These are phyloP conservation scores for Nymphaea thermarum DNA, from an alignment of 164 flowering plant genomes.

Conservation along the genomic window DNA sequence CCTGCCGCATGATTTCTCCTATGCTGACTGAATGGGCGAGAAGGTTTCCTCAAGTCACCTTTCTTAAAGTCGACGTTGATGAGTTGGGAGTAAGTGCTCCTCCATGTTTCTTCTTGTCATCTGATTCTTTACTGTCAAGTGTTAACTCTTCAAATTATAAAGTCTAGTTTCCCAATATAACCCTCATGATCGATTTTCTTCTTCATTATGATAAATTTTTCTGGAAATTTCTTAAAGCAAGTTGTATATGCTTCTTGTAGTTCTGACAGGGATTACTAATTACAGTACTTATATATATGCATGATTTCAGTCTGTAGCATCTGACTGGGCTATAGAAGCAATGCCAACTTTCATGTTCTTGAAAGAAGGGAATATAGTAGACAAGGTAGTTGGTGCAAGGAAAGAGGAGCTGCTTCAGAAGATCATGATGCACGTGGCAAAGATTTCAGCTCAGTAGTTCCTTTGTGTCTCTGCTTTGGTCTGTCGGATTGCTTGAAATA, in stretches of 20 bases:
- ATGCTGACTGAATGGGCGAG: constrained; percentile 50
- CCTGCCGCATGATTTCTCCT: constrained; percentile 67
- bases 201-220: neutral
- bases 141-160: too few relatives aligned
- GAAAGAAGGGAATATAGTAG: constrained; percentile 48
- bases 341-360: constrained; percentile 81
- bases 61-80: constrained; percentile 80
- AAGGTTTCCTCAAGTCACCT: constrained; percentile 38
- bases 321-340: constrained; percentile 61
- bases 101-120: neutral
- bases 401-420: constrained; percentile 43
- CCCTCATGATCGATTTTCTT: neutral
- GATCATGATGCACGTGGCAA: constrained; percentile 24
- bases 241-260: neutral
- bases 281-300: neutral
- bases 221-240: neutral
- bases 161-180: neutral
- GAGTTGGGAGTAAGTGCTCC: constrained; percentile 36
- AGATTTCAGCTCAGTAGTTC: neutral
- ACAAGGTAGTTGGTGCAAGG: constrained; percentile 60
- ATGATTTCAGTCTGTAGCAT: constrained; percentile 47
- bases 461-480: neutral
- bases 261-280: neutral
- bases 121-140: too few relatives aligned
- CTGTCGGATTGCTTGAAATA: neutral